Evolutionary conservation across 257 asterid genomes (phyloP), one percentile per base, ranked within the genome.

Genomic region (Fraxinus excelsior): DNA sequence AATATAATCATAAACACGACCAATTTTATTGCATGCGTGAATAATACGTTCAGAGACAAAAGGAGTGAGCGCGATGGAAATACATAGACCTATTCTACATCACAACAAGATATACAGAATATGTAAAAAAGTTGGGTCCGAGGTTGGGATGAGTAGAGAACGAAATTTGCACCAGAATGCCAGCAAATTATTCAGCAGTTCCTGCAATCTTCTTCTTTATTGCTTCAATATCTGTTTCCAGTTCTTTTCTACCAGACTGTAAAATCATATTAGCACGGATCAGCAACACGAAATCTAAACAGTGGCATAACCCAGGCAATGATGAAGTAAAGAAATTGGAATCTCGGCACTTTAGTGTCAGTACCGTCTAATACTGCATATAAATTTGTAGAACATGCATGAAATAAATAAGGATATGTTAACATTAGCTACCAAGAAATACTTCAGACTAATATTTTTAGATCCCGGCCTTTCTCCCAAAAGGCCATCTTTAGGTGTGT

Each of bases 221-320:
- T 19, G 87, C 78, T 87, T 95, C 99, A 35, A 93, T 85, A 69
- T 95, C 99, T 56, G 90, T 46, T 29, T 88, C 91, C 87, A 95
- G 78, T 78, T 95, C 98, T 84, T 93, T 95, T 80, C 99, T 91
- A 86, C 97, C 87, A 3, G 96, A 87, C 99, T 91, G 97, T 84
- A 80, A 71, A 34, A 23, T 75, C 19, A n/a, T 2, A 67, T 32
- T 51, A 79, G 3, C 34, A 40, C 19, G 2, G n/a, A 66, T 78
- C 16, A 35, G 65, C 65, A n/a, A 56, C 65, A 5, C 7, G 65
- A 18, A 56, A 19, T 56, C 28, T n/a, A 56, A 26, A 5, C 10
- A 53, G 11, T 7, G 7, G 12, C 2, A 14, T 46, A 46, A 14
- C 28, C 4, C 26, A 56, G 65, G 65, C 26, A 56, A 3, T 46